These are phyloP conservation scores for Dipodascopsis uninucleata DNA, from an alignment of 805 yeast genomes.

Conservation along the genomic window DNA sequence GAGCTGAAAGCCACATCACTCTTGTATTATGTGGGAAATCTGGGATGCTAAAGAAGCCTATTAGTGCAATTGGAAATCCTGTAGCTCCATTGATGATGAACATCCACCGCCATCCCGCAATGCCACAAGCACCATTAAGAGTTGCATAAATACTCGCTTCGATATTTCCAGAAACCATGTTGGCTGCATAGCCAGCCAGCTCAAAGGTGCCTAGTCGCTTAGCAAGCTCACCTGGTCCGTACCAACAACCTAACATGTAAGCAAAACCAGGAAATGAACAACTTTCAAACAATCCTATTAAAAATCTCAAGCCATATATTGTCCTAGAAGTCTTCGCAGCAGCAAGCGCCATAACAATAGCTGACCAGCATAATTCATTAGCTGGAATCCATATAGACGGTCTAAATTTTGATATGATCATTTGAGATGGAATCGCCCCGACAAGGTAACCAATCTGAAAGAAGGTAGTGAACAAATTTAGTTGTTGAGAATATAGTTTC, in stretches of 20 bases:
- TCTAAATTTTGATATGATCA: slow-evolving; percentile 31
- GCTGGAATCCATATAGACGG: slow-evolving; percentile 29
- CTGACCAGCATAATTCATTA: slow-evolving; percentile 29
- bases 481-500: slow-evolving; percentile 24
- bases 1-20: slow-evolving; percentile 16
- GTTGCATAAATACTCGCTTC: slow-evolving; percentile 50
- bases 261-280: slow-evolving; percentile 33
- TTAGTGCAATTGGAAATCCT: slow-evolving; percentile 22
- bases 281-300: slow-evolving; percentile 35
- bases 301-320: slow-evolving; percentile 34
- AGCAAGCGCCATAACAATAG: slow-evolving; percentile 27
- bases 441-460: slow-evolving; percentile 32
- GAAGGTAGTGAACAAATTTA: slow-evolving; percentile 25
- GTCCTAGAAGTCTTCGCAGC: slow-evolving; percentile 29
- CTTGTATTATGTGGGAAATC: slow-evolving; percentile 25
- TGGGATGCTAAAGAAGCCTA: slow-evolving; percentile 21
- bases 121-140: slow-evolving; percentile 46
- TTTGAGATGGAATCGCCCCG: slow-evolving; percentile 35
- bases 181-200: slow-evolving; percentile 28
- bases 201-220: slow-evolving; percentile 31
- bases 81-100: slow-evolving; percentile 19
- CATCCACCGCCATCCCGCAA: slow-evolving; percentile 28
- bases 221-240: slow-evolving; percentile 32
- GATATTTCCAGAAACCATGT: slow-evolving; percentile 47
- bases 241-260: slow-evolving; percentile 34